Conservation (phyloP, 176 grass and related monocot genomes). For the Juncus effusus region DNA sequence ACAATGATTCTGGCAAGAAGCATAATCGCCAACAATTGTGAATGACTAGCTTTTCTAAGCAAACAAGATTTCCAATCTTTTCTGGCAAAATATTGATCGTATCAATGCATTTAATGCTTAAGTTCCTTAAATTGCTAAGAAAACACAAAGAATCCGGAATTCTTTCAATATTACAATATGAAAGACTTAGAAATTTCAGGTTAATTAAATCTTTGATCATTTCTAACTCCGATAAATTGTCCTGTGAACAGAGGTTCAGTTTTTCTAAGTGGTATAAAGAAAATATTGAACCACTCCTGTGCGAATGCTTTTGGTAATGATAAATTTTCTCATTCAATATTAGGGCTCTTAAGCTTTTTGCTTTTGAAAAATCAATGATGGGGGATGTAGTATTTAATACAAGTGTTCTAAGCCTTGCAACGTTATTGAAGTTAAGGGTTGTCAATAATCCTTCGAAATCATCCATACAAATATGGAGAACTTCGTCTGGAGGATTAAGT, state of each 20-base stretch:
- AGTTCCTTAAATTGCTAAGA: background rate
- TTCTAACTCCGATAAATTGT: background rate
- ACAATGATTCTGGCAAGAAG: constrained; percentile 20
- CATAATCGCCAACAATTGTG: no score
- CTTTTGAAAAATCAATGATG: background rate
- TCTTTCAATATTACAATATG: background rate
- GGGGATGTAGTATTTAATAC: no score
- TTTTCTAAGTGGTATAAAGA: constrained; percentile 1
- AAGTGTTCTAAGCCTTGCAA: background rate
- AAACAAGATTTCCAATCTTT: constrained; percentile 1
- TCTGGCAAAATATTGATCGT: background rate
- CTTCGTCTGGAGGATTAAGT: background rate
- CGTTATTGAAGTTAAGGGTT: background rate
- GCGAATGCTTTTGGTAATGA: background rate
- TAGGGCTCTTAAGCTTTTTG: background rate
- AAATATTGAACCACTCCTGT: background rate
- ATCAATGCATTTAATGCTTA: constrained; percentile 1
- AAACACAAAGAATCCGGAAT: background rate
- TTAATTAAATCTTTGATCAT: constrained; percentile 1
- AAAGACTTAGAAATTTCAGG: background rate
- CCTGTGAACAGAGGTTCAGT: background rate
- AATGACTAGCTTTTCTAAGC: constrained; percentile 1
- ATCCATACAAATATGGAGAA: background rate
- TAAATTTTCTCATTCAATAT: no score
- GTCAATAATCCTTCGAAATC: background rate